Evolutionary conservation across 805 yeast genomes (phyloP).

Genomic region (Schwanniomyces polymorphus): DNA sequence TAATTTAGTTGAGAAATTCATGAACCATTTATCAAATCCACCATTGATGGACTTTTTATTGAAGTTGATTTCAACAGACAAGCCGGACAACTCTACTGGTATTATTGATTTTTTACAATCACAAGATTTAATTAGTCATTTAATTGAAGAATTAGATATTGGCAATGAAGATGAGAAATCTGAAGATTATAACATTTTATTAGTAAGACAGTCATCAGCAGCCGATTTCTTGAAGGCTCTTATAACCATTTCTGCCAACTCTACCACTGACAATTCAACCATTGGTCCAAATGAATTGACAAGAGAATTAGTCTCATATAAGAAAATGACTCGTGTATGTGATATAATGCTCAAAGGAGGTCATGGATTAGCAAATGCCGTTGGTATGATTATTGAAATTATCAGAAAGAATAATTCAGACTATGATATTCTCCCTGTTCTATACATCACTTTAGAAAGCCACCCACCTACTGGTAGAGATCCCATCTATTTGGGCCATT

Average conservation of each 20-base stretch:
- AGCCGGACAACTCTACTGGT: slow-evolving; percentile 47
- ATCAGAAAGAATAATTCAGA: slow-evolving; percentile 47
- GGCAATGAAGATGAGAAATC: slow-evolving; percentile 8
- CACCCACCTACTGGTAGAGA: slow-evolving; percentile 51
- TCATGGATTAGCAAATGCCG: slow-evolving; percentile 47
- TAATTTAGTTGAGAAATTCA: slow-evolving; percentile 38
- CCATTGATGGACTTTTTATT: slow-evolving; percentile 47
- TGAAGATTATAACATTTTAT: slow-evolving; percentile 13
- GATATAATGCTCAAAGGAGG: slow-evolving; percentile 46
- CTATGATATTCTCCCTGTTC: slow-evolving; percentile 45
- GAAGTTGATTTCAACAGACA: slow-evolving; percentile 45
- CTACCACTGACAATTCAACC: slow-evolving; percentile 45
- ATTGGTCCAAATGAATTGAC: slow-evolving; percentile 50
- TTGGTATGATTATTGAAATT: slow-evolving; percentile 48
- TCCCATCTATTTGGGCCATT: slow-evolving; percentile 46
- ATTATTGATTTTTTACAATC: slow-evolving; percentile 44
- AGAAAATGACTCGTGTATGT: slow-evolving; percentile 35
- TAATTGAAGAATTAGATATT: slow-evolving; percentile 34
- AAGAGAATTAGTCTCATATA: slow-evolving; percentile 40
- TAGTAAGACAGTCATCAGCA: slow-evolving; percentile 40
- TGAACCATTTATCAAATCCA: slow-evolving; percentile 44
- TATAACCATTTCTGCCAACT: slow-evolving; percentile 46
- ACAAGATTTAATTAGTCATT: slow-evolving; percentile 35
- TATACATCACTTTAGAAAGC: slow-evolving; percentile 44
- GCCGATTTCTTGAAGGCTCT: slow-evolving; percentile 47